phyloP scores from a whole-genome alignment of 371 early-diverging fungal species.

The Apophysomyces elegans region DNA sequence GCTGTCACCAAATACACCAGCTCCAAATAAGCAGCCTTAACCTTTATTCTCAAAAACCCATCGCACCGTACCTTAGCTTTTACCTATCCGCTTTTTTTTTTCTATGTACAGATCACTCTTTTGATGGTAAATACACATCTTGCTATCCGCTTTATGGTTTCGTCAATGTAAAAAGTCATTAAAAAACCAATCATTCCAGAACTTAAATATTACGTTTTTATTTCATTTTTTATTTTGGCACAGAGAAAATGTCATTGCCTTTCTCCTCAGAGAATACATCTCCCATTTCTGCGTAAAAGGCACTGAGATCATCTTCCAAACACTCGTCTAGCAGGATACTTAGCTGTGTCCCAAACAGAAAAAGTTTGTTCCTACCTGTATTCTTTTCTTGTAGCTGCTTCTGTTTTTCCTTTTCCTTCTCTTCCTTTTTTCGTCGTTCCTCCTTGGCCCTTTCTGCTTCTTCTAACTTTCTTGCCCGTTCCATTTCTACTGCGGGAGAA shows the following conservation, averaged over 20 bases:
- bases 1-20: conserved; percentile 97
- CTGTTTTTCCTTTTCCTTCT: conserved; percentile 21
- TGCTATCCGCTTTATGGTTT: conserved; percentile 18
- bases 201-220: background rate
- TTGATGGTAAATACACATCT: conserved; percentile 11
- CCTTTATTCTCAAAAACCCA: background rate
- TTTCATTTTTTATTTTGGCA: conserved; percentile 34
- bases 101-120: conserved; percentile 16
- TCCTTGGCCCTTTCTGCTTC: conserved; percentile 26
- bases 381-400: conserved; percentile 15
- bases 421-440: conserved; percentile 30
- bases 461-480: conserved; percentile 29
- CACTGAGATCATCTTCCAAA: conserved; percentile 47
- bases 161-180: conserved; percentile 20
- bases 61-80: conserved; percentile 14
- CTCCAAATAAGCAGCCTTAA: conserved; percentile 59
- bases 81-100: conserved; percentile 32
- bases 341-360: background rate
- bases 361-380: conserved; percentile 10
- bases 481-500: conserved; percentile 28
- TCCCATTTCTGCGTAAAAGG: conserved; percentile 53
- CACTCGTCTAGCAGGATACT: conserved; percentile 16
- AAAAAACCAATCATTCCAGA: conserved; percentile 13
- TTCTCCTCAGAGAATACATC: conserved; percentile 36
- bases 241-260: conserved; percentile 42